Evolutionary conservation across 768 basidiomycete genomes (phyloP).

Genomic region (Leccinum ochraceum): DNA sequence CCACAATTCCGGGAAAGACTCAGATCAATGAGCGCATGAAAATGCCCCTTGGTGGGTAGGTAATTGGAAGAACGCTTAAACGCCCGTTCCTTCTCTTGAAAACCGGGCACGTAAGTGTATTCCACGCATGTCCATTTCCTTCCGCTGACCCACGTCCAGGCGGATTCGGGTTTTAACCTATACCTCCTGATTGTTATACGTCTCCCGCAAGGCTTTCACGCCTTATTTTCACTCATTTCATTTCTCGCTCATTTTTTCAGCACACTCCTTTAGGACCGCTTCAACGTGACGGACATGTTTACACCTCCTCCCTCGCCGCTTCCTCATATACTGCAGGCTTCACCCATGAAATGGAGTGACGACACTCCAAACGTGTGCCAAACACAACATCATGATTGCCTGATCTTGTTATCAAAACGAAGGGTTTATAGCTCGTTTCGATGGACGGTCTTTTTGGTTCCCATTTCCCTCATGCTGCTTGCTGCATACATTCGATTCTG

Average conservation of each 20-base stretch:
- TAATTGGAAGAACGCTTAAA: not conserved
- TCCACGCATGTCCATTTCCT: not conserved
- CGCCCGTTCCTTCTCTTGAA: constrained; percentile 5
- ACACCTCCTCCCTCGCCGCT: constrained; percentile 45
- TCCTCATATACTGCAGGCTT: constrained; percentile 22
- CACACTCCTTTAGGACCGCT: constrained; percentile 25
- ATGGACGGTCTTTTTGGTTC: constrained; percentile 58
- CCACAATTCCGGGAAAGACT: constrained; percentile 1
- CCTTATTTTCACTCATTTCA: constrained; percentile 15
- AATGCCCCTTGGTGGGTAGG: not conserved
- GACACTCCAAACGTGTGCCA: constrained; percentile 7
- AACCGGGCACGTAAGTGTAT: constrained; percentile 9
- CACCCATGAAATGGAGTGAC: not conserved
- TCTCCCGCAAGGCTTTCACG: constrained; percentile 10
- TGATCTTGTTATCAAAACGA: constrained; percentile 30
- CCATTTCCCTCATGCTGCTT: constrained; percentile 54
- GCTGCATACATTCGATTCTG: constrained; percentile 53
- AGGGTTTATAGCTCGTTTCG: constrained; percentile 38
- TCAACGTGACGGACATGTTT: constrained; percentile 33
- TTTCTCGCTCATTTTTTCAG: constrained; percentile 31
- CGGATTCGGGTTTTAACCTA: constrained; percentile 7
- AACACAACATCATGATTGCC: constrained; percentile 5
- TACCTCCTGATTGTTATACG: not conserved
- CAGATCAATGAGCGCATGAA: constrained; percentile 1
- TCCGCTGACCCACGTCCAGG: constrained; percentile 10